Conservation (phyloP, 2,329 filamentous ascomycete species). For the Fusarium pseudoanthophilum region DNA sequence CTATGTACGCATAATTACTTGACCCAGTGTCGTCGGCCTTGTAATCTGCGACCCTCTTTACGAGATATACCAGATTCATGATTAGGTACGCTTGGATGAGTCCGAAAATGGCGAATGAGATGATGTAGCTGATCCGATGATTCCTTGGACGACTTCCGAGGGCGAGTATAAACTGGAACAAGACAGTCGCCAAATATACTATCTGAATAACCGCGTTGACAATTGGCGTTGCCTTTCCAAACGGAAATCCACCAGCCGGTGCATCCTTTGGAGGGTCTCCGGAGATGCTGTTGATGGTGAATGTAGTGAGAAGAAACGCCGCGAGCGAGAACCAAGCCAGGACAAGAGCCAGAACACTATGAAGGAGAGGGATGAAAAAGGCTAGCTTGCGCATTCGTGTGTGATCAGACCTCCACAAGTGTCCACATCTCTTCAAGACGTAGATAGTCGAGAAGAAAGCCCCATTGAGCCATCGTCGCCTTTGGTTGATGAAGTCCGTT, state of each 20-base stretch:
- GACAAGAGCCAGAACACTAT: conserved; percentile 7
- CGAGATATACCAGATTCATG: background rate
- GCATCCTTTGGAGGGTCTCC: background rate
- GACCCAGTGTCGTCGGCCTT: background rate
- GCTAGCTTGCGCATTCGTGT: background rate
- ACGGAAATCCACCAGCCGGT: background rate
- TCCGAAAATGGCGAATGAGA: conserved; percentile 21
- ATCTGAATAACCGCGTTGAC: conserved; percentile 2
- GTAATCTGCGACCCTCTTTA: background rate
- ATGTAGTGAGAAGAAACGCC: conserved; percentile 5
- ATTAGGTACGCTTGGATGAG: conserved; percentile 9
- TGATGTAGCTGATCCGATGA: background rate
- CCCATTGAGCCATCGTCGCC: conserved; percentile 2
- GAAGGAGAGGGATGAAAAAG: background rate
- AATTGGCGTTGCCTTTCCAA: conserved; percentile 13
- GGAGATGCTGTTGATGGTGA: conserved; percentile 13
- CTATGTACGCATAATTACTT: background rate
- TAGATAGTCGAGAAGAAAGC: conserved; percentile 9
- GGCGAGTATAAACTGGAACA: conserved; percentile 23
- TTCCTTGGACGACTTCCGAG: conserved; percentile 13
- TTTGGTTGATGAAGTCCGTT: background rate
- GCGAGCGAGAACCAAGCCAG: conserved; percentile 21
- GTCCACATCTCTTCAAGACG: background rate
- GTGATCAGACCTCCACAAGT: background rate
- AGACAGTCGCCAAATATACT: background rate